phyloP scores from a whole-genome alignment of 2,329 filamentous ascomycete species.

The Catunica adiposa region DNA sequence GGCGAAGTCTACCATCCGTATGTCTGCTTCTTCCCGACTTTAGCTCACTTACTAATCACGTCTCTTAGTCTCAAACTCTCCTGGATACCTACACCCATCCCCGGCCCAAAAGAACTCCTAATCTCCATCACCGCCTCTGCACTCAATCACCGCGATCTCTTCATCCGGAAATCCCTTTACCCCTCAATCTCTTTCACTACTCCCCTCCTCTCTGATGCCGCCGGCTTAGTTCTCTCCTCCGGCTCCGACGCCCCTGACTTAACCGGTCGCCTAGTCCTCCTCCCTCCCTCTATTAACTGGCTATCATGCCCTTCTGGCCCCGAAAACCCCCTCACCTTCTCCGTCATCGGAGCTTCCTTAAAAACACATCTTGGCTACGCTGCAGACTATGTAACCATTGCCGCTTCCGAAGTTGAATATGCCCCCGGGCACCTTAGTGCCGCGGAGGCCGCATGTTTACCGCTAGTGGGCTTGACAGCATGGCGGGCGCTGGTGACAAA shows the following conservation, averaged over 20 bases:
- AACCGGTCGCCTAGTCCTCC: constrained; percentile 51
- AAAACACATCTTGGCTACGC: constrained; percentile 48
- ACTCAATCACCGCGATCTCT: constrained; percentile 89
- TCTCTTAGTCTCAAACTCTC: constrained; percentile 38
- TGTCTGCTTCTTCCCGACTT: not conserved
- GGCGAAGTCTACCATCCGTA: constrained; percentile 78
- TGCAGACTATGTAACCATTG: constrained; percentile 55
- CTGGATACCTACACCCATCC: constrained; percentile 44
- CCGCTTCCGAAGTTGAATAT: constrained; percentile 56
- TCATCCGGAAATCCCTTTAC: constrained; percentile 84
- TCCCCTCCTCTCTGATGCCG: constrained; percentile 70
- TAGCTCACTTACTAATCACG: not conserved
- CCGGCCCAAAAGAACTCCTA: constrained; percentile 51
- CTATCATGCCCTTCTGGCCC: constrained; percentile 53
- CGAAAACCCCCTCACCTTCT: constrained; percentile 43
- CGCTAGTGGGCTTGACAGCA: constrained; percentile 70
- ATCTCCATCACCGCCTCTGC: constrained; percentile 63
- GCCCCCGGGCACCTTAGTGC: constrained; percentile 56
- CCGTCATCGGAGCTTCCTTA: constrained; percentile 54
- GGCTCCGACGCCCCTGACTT: constrained; percentile 32
- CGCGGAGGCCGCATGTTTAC: constrained; percentile 66
- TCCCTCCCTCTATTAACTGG: constrained; percentile 71
- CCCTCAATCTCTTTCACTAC: constrained; percentile 64
- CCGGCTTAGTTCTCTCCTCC: constrained; percentile 51
- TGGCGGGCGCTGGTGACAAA: constrained; percentile 80